These are phyloP conservation scores for Dichotomopilus funicola DNA, from an alignment of 2,329 filamentous ascomycete genomes.

Conservation along the genomic window DNA sequence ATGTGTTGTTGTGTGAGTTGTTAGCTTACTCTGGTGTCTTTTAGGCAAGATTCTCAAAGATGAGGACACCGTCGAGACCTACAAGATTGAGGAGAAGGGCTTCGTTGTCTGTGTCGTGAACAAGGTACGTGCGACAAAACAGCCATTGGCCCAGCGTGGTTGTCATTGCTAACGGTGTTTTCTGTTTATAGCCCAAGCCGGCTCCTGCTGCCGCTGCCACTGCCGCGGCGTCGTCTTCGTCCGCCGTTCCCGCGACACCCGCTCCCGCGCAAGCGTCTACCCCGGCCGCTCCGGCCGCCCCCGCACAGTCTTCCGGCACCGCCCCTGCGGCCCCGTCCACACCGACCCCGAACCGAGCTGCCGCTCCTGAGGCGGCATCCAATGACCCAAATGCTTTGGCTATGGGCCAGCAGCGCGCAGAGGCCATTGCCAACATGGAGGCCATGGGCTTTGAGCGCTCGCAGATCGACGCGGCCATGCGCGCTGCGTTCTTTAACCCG, in stretches of 20 bases:
- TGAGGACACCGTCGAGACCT: constrained; percentile 91
- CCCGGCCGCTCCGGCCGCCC: constrained; percentile 44
- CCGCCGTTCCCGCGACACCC: constrained; percentile 54
- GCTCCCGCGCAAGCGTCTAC: constrained; percentile 47
- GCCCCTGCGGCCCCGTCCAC: constrained; percentile 40
- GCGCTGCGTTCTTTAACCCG: constrained; percentile 93
- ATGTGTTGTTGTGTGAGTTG: background rate
- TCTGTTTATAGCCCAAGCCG: constrained; percentile 25
- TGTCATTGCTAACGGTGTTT: constrained; percentile 13
- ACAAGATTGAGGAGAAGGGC: constrained; percentile 98
- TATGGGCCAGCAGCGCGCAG: constrained; percentile 74
- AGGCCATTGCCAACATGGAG: constrained; percentile 87
- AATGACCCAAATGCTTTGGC: constrained; percentile 73
- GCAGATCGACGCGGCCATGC: constrained; percentile 89
- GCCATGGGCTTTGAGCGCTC: constrained; percentile 89
- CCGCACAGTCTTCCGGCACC: constrained; percentile 32
- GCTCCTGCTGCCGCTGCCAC: constrained; percentile 41
- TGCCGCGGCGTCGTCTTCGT: constrained; percentile 51
- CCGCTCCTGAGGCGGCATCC: constrained; percentile 38
- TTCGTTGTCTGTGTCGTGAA: constrained; percentile 98
- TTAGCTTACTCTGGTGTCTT: constrained; percentile 23
- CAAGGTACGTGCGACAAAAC: constrained; percentile 56
- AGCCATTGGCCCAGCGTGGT: constrained; percentile 22
- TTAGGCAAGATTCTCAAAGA: constrained; percentile 96
- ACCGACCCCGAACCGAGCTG: constrained; percentile 36